phyloP scores from a whole-genome alignment of 2,329 filamentous ascomycete species.

The Penicillium sp. region DNA sequence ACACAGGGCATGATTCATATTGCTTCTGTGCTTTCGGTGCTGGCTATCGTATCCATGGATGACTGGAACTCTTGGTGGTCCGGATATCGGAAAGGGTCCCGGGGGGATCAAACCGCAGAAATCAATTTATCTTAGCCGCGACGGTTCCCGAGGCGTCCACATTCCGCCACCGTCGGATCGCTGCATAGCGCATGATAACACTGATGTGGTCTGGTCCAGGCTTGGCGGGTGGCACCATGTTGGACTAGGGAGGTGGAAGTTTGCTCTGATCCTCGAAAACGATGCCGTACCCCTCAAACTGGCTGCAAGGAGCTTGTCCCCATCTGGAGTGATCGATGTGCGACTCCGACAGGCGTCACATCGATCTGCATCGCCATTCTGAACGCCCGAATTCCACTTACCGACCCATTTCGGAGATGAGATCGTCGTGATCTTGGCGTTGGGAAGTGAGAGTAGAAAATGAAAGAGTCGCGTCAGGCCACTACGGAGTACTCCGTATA shows the following conservation, averaged over 20 bases:
- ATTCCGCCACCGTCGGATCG: conserved; percentile 13
- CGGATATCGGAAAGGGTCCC: too few relatives aligned
- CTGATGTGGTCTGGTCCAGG: neutral
- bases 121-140: neutral
- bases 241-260: neutral
- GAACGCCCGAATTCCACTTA: conserved; percentile 3
- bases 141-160: conserved; percentile 12
- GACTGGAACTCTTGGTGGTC: too few relatives aligned
- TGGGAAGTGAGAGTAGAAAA: neutral
- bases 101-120: too few relatives aligned
- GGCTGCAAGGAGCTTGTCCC: neutral
- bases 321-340: neutral
- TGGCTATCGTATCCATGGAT: too few relatives aligned
- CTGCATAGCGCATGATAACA: conserved; percentile 2
- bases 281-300: neutral
- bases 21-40: too few relatives aligned
- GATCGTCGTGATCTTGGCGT: conserved; percentile 3
- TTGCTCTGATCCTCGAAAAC: too few relatives aligned
- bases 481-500: too few relatives aligned
- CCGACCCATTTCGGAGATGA: conserved; percentile 5
- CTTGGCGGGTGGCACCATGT: neutral
- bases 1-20: too few relatives aligned
- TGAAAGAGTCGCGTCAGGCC: too few relatives aligned
- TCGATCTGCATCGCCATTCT: conserved; percentile 9
- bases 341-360: conserved; percentile 4